Evolutionary conservation across 2,329 filamentous ascomycete species (phyloP).

Genomic region (Fusarium setosum): DNA sequence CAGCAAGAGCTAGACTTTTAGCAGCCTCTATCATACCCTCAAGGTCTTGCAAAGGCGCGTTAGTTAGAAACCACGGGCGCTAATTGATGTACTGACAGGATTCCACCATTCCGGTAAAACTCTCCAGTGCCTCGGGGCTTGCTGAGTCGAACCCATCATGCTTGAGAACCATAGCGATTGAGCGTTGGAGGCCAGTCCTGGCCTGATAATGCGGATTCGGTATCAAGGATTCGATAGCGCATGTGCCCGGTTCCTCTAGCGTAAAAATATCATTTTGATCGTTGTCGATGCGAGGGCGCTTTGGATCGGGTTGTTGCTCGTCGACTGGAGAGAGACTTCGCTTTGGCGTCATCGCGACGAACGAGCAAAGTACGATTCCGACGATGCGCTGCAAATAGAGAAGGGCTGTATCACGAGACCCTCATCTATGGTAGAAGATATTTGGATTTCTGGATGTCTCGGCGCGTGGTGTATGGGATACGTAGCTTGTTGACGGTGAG

Average conservation of each 20-base stretch:
- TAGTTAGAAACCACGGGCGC: background rate
- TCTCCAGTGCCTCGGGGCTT: constrained; percentile 67
- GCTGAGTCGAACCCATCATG: constrained; percentile 70
- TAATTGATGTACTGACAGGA: constrained; percentile 58
- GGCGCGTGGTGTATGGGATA: background rate
- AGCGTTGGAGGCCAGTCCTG: constrained; percentile 59
- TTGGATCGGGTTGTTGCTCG: constrained; percentile 41
- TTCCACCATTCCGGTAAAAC: constrained; percentile 66
- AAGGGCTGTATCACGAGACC: background rate
- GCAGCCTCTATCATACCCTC: constrained; percentile 60
- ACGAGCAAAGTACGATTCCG: background rate
- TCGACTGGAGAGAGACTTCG: constrained; percentile 48
- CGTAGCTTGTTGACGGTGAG: background rate
- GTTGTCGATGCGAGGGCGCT: constrained; percentile 43
- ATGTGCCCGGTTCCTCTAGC: constrained; percentile 25
- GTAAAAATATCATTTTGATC: constrained; percentile 1
- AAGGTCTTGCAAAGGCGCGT: constrained; percentile 54
- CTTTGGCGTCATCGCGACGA: constrained; percentile 49
- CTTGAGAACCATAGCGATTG: constrained; percentile 65
- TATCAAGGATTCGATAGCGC: constrained; percentile 33
- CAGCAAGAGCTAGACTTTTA: constrained; percentile 58
- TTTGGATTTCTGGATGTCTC: background rate
- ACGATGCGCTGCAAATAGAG: background rate
- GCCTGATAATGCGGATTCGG: constrained; percentile 49
- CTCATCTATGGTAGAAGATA: constrained; percentile 1